These are phyloP conservation scores for Schoenoplectus triqueter DNA, from an alignment of 202 grass and related monocot species.

Conservation along the genomic window DNA sequence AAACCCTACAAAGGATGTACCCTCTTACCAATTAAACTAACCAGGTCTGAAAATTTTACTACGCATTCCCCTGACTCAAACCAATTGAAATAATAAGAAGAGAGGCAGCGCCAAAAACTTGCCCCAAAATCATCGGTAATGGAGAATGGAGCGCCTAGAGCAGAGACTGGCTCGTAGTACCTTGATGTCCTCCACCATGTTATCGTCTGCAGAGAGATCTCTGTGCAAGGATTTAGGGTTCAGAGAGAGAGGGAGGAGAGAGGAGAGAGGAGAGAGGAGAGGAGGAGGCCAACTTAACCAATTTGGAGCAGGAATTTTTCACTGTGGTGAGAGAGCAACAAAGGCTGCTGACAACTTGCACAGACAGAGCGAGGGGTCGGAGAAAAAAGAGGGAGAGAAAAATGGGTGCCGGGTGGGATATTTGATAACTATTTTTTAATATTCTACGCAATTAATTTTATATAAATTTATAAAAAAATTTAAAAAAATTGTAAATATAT, in stretches of 20 bases:
- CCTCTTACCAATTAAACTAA: conserved; percentile 32
- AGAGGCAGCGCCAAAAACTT: background rate
- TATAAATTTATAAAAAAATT: too few species aligned
- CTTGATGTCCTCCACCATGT: background rate
- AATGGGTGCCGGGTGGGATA: too few species aligned
- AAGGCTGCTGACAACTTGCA: conserved; percentile 61
- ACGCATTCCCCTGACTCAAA: background rate
- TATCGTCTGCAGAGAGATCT: conserved; percentile 26
- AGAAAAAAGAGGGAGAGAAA: background rate
- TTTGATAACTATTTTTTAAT: too few species aligned
- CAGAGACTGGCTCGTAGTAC: background rate
- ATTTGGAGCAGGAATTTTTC: conserved; percentile 57
- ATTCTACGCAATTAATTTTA: too few species aligned
- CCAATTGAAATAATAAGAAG: background rate
- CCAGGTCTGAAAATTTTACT: conserved; percentile 3
- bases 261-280: background rate
- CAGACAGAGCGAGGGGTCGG: background rate
- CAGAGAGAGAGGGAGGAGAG: conserved; percentile 31
- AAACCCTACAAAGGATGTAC: conserved; percentile 23
- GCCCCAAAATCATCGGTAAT: conserved; percentile 33
- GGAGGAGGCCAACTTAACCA: conserved; percentile 23
- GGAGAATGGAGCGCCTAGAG: background rate
- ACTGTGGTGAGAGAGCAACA: conserved; percentile 42
- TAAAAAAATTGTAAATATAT: too few species aligned
- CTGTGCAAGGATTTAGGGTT: conserved; percentile 15